phyloP scores from a whole-genome alignment of 805 yeast genomes.

The Candida schatavii region DNA sequence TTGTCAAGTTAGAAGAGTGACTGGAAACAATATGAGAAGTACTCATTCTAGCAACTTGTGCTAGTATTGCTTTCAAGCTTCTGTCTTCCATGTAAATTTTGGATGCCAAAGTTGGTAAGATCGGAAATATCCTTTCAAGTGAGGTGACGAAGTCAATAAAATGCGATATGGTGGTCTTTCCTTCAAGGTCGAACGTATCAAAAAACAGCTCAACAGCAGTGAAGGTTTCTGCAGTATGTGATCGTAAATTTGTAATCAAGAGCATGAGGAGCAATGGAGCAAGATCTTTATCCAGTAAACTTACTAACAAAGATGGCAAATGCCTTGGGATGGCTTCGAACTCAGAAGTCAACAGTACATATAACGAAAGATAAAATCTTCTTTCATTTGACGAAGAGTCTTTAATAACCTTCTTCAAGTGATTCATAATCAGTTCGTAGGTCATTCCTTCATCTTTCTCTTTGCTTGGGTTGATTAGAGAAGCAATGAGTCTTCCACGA shows the following conservation, averaged over 20 bases:
- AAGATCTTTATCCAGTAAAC: constrained; percentile 7
- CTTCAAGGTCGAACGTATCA: constrained; percentile 14
- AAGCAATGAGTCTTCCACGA: neutral
- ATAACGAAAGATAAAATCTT: constrained; percentile 14
- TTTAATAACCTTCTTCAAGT: neutral
- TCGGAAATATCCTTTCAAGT: constrained; percentile 25
- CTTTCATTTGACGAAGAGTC: constrained; percentile 1
- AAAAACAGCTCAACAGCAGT: constrained; percentile 20
- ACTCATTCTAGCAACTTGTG: constrained; percentile 11
- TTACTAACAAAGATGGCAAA: neutral
- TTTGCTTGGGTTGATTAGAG: neutral
- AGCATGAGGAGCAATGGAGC: constrained; percentile 19
- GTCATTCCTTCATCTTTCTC: neutral
- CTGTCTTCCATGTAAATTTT: constrained; percentile 19
- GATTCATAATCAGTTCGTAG: neutral
- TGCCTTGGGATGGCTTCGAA: constrained; percentile 10
- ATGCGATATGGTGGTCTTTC: constrained; percentile 11
- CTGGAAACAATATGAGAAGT: constrained; percentile 1
- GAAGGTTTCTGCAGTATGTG: constrained; percentile 11
- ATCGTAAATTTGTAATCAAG: constrained; percentile 18
- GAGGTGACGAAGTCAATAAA: constrained; percentile 21
- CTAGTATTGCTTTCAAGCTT: constrained; percentile 15
- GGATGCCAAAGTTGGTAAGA: constrained; percentile 21
- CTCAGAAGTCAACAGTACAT: constrained; percentile 17
- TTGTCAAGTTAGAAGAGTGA: neutral